Conservation (phyloP, 2,329 filamentous ascomycete genomes). For the Aspergillus oerlinghausenensis region DNA sequence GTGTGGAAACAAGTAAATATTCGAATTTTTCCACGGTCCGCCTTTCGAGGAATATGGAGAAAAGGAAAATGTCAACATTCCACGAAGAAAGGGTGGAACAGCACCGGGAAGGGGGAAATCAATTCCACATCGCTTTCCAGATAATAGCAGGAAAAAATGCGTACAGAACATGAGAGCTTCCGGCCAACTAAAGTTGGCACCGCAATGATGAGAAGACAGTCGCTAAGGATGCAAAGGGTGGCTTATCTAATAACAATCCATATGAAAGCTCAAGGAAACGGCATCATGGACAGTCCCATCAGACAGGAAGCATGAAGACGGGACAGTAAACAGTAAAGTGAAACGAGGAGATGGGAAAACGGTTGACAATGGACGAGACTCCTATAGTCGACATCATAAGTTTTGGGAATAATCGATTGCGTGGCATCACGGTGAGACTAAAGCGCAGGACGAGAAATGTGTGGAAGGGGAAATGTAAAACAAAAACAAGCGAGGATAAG, state of each 20-base stretch:
- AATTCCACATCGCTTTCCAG: conserved; percentile 3
- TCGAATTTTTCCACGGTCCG: background rate
- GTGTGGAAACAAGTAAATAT: background rate
- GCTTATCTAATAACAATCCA: background rate
- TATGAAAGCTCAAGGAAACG: background rate
- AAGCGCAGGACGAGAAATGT: background rate
- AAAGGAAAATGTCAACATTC: background rate
- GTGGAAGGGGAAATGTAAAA: conserved; percentile 10
- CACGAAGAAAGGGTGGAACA: conserved; percentile 1
- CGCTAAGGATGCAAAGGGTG: conserved; percentile 7
- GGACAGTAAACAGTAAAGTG: background rate
- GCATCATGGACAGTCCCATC: background rate
- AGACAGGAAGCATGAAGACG: background rate
- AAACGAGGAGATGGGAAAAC: background rate
- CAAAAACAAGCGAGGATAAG: conserved; percentile 7
- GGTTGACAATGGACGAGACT: background rate
- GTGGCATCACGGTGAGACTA: background rate
- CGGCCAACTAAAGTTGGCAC: background rate
- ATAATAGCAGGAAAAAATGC: background rate
- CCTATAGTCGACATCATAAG: background rate
- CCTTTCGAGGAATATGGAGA: background rate
- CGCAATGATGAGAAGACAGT: background rate
- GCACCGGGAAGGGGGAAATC: background rate
- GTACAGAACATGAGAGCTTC: background rate
- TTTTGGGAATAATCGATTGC: background rate